A percentile compares a stretch with the other conserved stretches of the same genome.
Conservation (phyloP, 495 filamentous ascomycete species). For the Friedmanniomyces simplex region DNA sequence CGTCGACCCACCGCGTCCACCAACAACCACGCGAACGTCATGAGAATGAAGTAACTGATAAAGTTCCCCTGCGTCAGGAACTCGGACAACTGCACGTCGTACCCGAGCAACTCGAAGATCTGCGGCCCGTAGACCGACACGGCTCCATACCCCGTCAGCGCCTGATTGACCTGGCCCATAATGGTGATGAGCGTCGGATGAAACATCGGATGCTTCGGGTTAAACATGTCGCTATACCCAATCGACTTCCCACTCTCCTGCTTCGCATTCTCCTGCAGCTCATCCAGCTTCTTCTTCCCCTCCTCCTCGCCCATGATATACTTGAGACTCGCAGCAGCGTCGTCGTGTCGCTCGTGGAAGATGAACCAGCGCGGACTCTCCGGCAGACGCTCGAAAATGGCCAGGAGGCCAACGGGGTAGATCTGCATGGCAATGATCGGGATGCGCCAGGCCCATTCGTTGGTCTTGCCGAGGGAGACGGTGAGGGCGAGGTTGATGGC, state of each 20-base stretch:
- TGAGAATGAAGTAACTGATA: conserved; percentile 44
- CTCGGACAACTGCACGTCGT: conserved; percentile 36
- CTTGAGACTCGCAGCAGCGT: conserved; percentile 36
- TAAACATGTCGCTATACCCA: conserved; percentile 41
- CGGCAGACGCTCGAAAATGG: conserved; percentile 39
- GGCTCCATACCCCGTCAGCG: conserved; percentile 45
- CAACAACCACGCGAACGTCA: conserved; percentile 43
- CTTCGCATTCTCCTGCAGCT: conserved; percentile 37
- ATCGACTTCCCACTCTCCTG: conserved; percentile 35
- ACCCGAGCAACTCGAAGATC: conserved; percentile 46
- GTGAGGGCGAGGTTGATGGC: conserved; percentile 34
- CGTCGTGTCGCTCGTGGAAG: conserved; percentile 34
- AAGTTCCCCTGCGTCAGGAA: conserved; percentile 46
- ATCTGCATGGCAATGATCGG: conserved; percentile 51
- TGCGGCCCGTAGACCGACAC: conserved; percentile 50
- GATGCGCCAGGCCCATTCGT: conserved; percentile 45
- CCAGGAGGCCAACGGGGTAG: conserved; percentile 41
- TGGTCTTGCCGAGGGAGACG: conserved; percentile 27
- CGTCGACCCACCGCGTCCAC: conserved; percentile 45
- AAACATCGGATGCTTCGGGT: conserved; percentile 34
- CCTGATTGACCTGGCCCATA: conserved; percentile 50
- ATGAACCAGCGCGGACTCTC: conserved; percentile 47
- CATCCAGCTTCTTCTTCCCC: conserved; percentile 36
- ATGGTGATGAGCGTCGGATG: conserved; percentile 46
- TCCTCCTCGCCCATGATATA: conserved; percentile 38